These are phyloP conservation scores for Claviceps maximensis DNA, from an alignment of 2,329 filamentous ascomycete species.

Conservation along the genomic window DNA sequence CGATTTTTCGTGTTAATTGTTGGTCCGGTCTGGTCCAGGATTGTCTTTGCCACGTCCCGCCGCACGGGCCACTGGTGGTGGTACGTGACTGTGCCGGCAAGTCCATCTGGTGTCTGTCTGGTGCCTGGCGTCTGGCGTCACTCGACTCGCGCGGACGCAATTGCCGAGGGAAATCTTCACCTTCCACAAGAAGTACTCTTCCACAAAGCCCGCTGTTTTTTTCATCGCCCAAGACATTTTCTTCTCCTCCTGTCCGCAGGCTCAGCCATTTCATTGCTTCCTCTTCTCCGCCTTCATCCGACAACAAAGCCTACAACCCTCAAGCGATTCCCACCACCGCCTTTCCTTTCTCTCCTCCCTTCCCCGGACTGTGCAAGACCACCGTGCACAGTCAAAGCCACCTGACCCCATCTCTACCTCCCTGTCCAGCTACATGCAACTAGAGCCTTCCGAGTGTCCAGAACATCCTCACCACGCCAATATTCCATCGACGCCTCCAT, in stretches of 20 bases:
- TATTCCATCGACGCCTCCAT: conserved; percentile 19
- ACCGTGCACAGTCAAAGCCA: conserved; percentile 35
- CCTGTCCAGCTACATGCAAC: conserved; percentile 49
- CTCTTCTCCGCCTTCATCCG: too few relatives aligned
- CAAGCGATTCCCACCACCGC: background rate
- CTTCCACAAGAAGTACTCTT: too few relatives aligned
- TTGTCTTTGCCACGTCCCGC: too few relatives aligned
- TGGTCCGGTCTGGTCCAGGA: too few relatives aligned
- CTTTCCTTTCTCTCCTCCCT: background rate
- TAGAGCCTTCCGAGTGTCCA: conserved; percentile 37
- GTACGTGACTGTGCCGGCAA: too few relatives aligned
- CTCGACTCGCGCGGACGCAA: too few relatives aligned
- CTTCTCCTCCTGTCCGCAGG: background rate
- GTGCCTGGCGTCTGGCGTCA: too few relatives aligned
- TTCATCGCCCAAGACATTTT: background rate
- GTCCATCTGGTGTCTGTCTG: too few relatives aligned
- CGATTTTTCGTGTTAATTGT: too few relatives aligned
- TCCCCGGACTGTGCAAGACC: conserved; percentile 36
- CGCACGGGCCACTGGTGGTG: too few relatives aligned
- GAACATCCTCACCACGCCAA: conserved; percentile 26
- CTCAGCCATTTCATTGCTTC: too few relatives aligned
- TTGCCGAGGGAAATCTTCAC: background rate
- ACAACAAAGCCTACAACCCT: background rate
- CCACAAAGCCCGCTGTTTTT: background rate
- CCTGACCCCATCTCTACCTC: conserved; percentile 16